Percentiles rank a stretch among this genome's conserved stretches.
phyloP scores from a whole-genome alignment of 108 stramenopile genomes.

The Poteriospumella lacustris region DNA sequence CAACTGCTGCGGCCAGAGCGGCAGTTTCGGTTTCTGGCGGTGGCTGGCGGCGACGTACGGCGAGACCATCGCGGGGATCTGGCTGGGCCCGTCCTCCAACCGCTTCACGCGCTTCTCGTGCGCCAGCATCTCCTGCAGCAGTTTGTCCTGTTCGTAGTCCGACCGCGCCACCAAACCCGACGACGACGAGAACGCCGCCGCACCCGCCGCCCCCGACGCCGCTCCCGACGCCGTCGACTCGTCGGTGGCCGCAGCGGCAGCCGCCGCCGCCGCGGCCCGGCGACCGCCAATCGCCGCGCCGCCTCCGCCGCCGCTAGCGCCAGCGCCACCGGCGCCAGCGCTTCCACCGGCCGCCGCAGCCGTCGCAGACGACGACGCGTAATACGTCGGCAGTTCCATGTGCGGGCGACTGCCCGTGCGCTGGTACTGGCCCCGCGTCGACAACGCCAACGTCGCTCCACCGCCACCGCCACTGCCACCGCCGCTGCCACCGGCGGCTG shows the following conservation, averaged over 20 bases:
- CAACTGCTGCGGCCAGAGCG: neutral
- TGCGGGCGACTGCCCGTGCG: no score
- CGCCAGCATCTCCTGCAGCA: neutral
- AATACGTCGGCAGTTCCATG: no score
- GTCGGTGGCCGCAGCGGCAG: neutral
- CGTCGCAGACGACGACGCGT: neutral
- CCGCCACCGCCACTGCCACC: neutral
- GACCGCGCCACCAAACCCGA: neutral
- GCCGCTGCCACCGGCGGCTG: neutral
- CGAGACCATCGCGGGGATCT: conserved; percentile 15
- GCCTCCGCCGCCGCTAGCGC: neutral
- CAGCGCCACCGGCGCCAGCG: neutral
- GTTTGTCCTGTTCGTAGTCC: conserved; percentile 24
- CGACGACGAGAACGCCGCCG: neutral
- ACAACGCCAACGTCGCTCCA: neutral
- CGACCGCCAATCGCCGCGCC: neutral
- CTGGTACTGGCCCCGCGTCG: no score
- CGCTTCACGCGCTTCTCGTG: neutral
- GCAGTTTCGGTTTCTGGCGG: neutral
- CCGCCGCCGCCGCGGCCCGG: neutral
- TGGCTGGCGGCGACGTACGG: neutral
- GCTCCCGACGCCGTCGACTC: neutral
- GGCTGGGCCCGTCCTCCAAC: neutral
- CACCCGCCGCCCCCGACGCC: neutral
- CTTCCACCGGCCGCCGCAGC: neutral